Percentiles rank a stretch among this genome's conserved stretches.
phyloP scores from a whole-genome alignment of 306 rosid genomes.

The Sechiopsis laciniata region DNA sequence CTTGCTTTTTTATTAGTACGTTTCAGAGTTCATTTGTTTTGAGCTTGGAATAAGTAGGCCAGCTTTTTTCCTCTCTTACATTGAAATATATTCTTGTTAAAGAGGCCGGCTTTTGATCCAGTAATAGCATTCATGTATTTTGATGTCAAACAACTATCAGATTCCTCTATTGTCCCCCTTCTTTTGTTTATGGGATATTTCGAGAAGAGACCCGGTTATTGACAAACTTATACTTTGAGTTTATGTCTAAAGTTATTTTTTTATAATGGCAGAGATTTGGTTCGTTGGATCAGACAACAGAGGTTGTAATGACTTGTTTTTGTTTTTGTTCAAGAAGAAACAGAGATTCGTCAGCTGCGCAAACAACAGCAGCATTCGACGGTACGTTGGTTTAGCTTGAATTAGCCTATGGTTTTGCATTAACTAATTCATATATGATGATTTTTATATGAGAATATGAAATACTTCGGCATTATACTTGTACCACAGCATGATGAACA shows the following conservation, averaged over 20 bases:
- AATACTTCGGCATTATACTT: background rate
- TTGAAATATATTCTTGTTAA: background rate
- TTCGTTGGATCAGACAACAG: constrained; percentile 1
- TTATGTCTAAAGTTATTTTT: background rate
- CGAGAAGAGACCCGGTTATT: background rate
- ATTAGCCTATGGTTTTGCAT: background rate
- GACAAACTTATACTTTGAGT: background rate
- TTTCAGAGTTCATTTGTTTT: background rate
- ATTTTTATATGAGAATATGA: background rate
- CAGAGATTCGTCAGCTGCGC: constrained; percentile 29
- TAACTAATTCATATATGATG: background rate
- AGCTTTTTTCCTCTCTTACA: background rate
- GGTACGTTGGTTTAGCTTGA: constrained; percentile 33
- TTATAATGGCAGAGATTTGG: constrained; percentile 1
- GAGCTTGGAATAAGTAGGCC: background rate
- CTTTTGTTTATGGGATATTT: background rate
- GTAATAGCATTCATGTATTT: background rate
- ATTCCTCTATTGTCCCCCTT: background rate
- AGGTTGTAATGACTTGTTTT: constrained; percentile 50
- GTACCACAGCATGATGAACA: too few species aligned
- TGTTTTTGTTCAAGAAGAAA: constrained; percentile 32
- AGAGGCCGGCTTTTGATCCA: background rate
- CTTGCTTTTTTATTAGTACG: background rate
- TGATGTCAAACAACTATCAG: background rate
- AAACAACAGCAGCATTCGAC: constrained; percentile 30